Evolutionary conservation across 176 grass and related monocot species (phyloP), one percentile per base, ranked within the genome.

Genomic region (Coix lacrymajobi): DNA sequence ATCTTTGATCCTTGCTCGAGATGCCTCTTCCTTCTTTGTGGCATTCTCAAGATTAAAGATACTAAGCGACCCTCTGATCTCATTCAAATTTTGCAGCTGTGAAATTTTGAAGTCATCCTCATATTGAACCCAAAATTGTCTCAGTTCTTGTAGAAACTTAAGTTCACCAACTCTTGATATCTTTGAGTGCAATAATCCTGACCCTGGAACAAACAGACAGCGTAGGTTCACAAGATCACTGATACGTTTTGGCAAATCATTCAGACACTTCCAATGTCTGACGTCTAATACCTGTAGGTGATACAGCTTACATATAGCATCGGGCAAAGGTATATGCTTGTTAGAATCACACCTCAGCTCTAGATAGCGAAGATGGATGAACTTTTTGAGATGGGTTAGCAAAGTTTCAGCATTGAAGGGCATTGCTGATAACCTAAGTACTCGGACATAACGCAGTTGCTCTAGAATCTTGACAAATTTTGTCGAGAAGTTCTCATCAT

Each of bases 331-430:
- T 71, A 19, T 69, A 8, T 2, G 19, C 3, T 25, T 56, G 6
- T 28, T 16, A 28, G 71, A 71, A 0, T 7, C 64, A 36, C 11
- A 85, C 6, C 63, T 71, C 33, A 92, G 73, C 24, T 88, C 78
- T 69, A 92, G 20, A 22, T 89, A 92, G 13, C 87, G 79, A 66
- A 92, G 79, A 66, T 92, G 86, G 70, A 79, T 89, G 30, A 89
- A 79, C 5, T 83, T 74, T 40, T 24, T 37, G 25, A 89, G 28
- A 46, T 15, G 32, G 16, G 84, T 36, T 17, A 57, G 40, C 2
- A 92, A 62, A 71, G 36, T 62, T 1, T 80, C 62, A 51, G 14
- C 37, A 63, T 54, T 45, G 17, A 76, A 84, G 0, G 24, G 44
- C 60, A 65, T 64, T 31, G 76, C 38, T 44, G 74, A 80, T 44